Conservation (phyloP, 305 asterid species). For the Solanum hybrid region DNA sequence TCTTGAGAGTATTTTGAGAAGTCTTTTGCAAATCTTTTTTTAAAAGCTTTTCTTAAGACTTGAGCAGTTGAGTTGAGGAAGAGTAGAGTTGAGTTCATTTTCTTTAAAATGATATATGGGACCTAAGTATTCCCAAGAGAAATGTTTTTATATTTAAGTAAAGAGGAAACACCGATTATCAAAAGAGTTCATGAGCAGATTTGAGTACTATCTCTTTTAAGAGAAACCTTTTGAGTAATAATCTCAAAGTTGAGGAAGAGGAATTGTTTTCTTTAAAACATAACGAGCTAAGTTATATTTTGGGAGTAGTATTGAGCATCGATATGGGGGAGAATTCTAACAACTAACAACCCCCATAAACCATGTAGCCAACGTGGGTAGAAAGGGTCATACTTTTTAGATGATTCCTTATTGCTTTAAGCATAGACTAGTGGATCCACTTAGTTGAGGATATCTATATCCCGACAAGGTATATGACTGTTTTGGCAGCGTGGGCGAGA, state of each 20-base stretch:
- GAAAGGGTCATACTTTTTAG: background rate
- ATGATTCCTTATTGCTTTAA: background rate
- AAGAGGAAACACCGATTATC: background rate
- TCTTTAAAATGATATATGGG: background rate
- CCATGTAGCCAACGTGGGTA: background rate
- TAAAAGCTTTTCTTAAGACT: background rate
- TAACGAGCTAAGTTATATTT: background rate
- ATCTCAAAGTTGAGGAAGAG: background rate
- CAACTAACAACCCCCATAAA: background rate
- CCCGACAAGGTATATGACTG: background rate
- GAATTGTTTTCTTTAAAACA: too few species aligned
- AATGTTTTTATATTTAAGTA: background rate
- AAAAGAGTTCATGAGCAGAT: background rate
- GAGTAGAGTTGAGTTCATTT: background rate
- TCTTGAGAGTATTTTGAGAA: background rate
- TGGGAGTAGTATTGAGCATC: background rate
- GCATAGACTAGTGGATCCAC: background rate
- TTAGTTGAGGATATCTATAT: background rate
- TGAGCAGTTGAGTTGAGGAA: background rate
- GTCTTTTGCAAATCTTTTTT: background rate
- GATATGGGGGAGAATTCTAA: background rate
- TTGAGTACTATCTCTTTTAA: background rate
- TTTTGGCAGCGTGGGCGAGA: background rate
- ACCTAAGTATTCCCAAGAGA: background rate
- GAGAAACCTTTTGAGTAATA: background rate